Evolutionary conservation across 176 grass and related monocot species (phyloP).

Genomic region (Aegilops speltoides): DNA sequence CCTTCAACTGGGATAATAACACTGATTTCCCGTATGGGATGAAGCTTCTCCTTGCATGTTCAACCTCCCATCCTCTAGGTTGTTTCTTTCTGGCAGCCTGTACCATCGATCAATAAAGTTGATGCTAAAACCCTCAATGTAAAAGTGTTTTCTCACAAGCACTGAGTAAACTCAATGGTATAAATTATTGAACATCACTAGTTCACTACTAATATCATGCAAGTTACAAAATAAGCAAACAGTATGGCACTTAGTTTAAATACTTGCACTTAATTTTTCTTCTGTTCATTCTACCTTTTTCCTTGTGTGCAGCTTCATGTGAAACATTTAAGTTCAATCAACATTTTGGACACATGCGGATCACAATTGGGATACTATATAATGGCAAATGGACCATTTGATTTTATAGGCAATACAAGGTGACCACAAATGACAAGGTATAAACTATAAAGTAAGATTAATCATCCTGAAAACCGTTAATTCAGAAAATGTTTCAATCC

Average conservation of each 20-base stretch:
- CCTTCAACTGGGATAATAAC: neutral
- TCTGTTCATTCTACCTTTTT: neutral
- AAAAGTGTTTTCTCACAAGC: neutral
- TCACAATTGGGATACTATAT: neutral
- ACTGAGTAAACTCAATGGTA: neutral
- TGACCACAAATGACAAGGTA: neutral
- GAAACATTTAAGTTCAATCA: neutral
- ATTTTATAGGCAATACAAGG: neutral
- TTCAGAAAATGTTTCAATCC: neutral
- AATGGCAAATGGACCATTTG: neutral
- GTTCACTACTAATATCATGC: neutral
- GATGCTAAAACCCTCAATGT: neutral
- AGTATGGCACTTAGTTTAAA: neutral
- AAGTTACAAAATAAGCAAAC: no score
- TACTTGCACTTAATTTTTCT: no score
- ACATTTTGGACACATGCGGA: neutral
- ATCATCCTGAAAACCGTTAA: neutral
- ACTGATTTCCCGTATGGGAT: constrained; percentile 9
- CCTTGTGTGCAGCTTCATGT: neutral
- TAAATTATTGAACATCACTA: neutral
- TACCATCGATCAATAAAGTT: neutral
- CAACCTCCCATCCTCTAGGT: neutral
- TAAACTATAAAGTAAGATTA: neutral
- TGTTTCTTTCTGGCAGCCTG: neutral
- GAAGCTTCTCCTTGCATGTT: constrained; percentile 18